Base-by-base conservation (phyloP, 2,329 filamentous ascomycete species). In the Ilyonectria mors-panacis region DNA sequence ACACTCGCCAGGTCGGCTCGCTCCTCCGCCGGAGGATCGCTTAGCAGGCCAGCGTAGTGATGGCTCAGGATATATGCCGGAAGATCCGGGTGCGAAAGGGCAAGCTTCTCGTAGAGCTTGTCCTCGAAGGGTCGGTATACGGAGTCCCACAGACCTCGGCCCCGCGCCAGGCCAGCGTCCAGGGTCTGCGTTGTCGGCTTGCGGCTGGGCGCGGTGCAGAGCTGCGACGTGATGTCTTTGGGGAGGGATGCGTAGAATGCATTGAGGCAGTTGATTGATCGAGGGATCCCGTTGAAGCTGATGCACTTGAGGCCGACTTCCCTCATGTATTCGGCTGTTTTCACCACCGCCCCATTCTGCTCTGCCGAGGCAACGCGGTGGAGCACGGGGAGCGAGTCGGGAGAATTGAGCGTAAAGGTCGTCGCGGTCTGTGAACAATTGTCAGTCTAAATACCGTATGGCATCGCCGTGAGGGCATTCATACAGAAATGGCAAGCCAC, bases 391-490 rank as follows among this genome's bases (percentile, higher is more conserved):
- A 95, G 88, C 3, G 93, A 92, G 64, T 93, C 91, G 26, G 93
- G 93, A 2, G 93, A 94, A 83, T 97, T 96, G 84, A 96, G 89
- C 1, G 94, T 96, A 83, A 95, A 93, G 2, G 93, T 94, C 19
- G 93, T 91, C 35, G 93, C 94, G 1, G 93, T 92, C 91, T 94
- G 15, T 5, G 2, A 8, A 2, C 13, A 59, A 2, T 19, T 7
- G 3, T 75, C 10, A 76, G 69, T 23, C 30, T 19, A 10, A 19
- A 6, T 4, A 9, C 21, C 10, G 6, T 6, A 9, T 35, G 12
- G 6, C n/a, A 8, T 6, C 3, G 19, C 7, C 33, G 9, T 0
- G 35, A 9, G 9, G 6, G 13, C 6, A 2, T n/a, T 73, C 83
- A 13, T 77, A 91, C 90, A 39, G 91, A 90, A 42, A 93, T 81